Conservation (phyloP, 805 yeast genomes). For the Teunomyces tritomae region DNA sequence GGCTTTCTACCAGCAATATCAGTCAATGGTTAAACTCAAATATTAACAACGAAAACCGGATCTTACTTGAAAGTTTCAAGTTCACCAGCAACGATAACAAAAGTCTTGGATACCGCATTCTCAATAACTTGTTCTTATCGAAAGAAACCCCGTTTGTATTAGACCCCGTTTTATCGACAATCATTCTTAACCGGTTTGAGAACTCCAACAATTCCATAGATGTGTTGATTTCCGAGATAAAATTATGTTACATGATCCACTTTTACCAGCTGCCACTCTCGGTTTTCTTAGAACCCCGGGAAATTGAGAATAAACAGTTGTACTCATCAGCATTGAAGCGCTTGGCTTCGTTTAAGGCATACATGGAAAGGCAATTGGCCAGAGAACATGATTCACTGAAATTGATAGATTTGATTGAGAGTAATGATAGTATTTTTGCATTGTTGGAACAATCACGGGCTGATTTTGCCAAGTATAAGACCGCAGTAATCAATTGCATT, state of each 20-base stretch:
- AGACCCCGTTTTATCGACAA: slow-evolving; percentile 23
- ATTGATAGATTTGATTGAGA: not conserved
- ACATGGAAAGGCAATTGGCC: slow-evolving; percentile 22
- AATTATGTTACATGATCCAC: slow-evolving; percentile 37
- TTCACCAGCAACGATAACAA: slow-evolving; percentile 32
- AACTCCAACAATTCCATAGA: slow-evolving; percentile 42
- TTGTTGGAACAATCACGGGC: slow-evolving; percentile 17
- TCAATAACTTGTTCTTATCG: slow-evolving; percentile 31
- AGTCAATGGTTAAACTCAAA: slow-evolving; percentile 35
- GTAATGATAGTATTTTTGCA: slow-evolving; percentile 9
- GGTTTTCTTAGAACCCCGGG: slow-evolving; percentile 14
- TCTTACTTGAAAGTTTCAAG: slow-evolving; percentile 27
- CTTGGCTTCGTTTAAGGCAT: slow-evolving; percentile 36
- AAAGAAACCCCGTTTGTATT: slow-evolving; percentile 19
- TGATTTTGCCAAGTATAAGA: slow-evolving; percentile 23
- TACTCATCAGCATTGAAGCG: slow-evolving; percentile 27
- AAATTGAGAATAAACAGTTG: slow-evolving; percentile 6
- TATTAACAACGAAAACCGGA: slow-evolving; percentile 29
- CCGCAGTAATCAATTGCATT: slow-evolving; percentile 23
- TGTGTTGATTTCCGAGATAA: slow-evolving; percentile 34
- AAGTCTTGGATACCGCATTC: slow-evolving; percentile 30
- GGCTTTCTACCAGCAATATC: slow-evolving; percentile 34
- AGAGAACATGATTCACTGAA: not conserved
- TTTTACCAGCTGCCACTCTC: slow-evolving; percentile 39
- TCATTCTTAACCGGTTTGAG: slow-evolving; percentile 33